These are phyloP conservation scores for Hypomyces rosellus DNA, from an alignment of 2,329 filamentous ascomycete species.

Conservation along the genomic window DNA sequence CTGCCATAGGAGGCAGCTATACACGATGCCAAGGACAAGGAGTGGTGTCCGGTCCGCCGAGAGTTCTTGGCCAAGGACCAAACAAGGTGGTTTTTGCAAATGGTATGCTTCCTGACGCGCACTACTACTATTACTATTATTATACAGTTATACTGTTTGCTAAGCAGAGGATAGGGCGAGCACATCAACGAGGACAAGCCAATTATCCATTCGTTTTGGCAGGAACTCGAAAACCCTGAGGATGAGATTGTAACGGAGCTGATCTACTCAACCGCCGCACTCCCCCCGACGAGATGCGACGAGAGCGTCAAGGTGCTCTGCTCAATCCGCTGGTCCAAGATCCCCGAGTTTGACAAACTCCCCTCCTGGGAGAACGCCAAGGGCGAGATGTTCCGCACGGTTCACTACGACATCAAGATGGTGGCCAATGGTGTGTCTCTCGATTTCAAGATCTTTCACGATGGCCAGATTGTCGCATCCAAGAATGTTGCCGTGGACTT, in stretches of 20 bases:
- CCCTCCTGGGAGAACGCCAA: slow-evolving; percentile 9
- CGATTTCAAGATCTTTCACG: slow-evolving; percentile 12
- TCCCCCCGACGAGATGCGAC: slow-evolving; percentile 5
- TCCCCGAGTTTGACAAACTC: slow-evolving; percentile 6
- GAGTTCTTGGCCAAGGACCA: slow-evolving; percentile 14
- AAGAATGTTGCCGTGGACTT: slow-evolving; percentile 12
- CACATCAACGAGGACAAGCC: background rate
- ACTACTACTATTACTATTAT: too few relatives aligned
- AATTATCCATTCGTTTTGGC: slow-evolving; percentile 8
- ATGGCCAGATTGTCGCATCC: slow-evolving; percentile 4
- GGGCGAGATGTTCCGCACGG: background rate
- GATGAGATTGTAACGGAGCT: slow-evolving; percentile 9
- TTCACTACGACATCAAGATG: slow-evolving; percentile 12
- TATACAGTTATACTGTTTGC: background rate
- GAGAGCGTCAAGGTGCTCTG: slow-evolving; percentile 12
- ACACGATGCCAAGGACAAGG: slow-evolving; percentile 11
- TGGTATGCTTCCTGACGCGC: background rate
- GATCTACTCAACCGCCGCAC: slow-evolving; percentile 2
- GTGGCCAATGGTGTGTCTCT: slow-evolving; percentile 10
- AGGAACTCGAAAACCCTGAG: slow-evolving; percentile 7
- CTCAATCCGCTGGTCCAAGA: slow-evolving; percentile 11
- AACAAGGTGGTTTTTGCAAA: slow-evolving; percentile 24
- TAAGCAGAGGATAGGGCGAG: slow-evolving; percentile 4
- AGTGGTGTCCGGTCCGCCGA: background rate
- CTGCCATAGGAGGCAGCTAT: background rate